These are phyloP conservation scores for Piper betle DNA, from an alignment of 164 flowering plant genomes.

Conservation along the genomic window DNA sequence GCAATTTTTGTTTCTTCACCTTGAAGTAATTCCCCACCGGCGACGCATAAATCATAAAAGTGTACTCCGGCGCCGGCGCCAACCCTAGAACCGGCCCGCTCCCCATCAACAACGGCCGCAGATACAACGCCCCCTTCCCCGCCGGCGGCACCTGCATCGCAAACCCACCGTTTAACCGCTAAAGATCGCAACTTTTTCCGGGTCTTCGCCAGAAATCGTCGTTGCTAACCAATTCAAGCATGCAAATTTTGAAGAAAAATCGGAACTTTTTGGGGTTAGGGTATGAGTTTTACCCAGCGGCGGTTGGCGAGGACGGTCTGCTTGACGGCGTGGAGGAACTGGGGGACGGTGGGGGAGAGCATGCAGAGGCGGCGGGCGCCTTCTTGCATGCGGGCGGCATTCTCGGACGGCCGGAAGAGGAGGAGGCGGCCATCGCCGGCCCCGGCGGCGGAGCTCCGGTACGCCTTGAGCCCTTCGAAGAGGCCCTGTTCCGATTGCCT, in stretches of 20 bases:
- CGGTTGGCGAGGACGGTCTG: constrained; percentile 58
- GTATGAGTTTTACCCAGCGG: constrained; percentile 46
- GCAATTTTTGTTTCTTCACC: too few relatives aligned
- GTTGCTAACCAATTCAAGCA: not conserved
- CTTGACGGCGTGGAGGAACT: constrained; percentile 72
- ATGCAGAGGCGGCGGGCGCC: constrained; percentile 93
- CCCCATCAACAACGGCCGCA: constrained; percentile 82
- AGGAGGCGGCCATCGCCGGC: constrained; percentile 31
- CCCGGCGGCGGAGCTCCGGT: constrained; percentile 32
- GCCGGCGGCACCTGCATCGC: constrained; percentile 68
- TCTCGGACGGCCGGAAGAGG: constrained; percentile 77
- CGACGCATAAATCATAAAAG: constrained; percentile 67
- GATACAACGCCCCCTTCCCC: constrained; percentile 77
- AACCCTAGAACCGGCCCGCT: constrained; percentile 70
- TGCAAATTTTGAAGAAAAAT: not conserved
- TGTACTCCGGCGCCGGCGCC: constrained; percentile 76
- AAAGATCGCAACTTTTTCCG: too few relatives aligned
- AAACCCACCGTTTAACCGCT: not conserved
- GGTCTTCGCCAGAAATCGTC: too few relatives aligned
- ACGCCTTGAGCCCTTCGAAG: constrained; percentile 84
- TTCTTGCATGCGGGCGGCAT: constrained; percentile 56
- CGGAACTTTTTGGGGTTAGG: not conserved
- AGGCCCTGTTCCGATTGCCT: constrained; percentile 43
- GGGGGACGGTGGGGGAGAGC: constrained; percentile 72
- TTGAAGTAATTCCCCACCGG: constrained; percentile 92